Base-by-base conservation (phyloP, 2,329 filamentous ascomycete genomes). In the Hypoxylon sp. region DNA sequence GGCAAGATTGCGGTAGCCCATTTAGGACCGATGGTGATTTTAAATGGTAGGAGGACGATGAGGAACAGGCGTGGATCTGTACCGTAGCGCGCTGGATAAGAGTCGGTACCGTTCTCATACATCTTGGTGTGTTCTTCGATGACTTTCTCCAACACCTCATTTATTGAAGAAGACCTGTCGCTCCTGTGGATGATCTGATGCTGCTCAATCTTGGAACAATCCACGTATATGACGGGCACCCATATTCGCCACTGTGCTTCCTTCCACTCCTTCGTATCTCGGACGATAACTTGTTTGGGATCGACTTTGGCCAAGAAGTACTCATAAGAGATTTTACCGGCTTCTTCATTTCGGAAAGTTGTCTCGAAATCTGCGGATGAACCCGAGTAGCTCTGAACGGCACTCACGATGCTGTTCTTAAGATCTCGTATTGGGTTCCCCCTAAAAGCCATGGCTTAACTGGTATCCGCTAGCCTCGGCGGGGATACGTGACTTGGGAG, bases 241-340 rank as follows among this genome's bases (percentile, higher is more conserved):
- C 1, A 2, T 27, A 42, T 63, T 14, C 17, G 17, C 51, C 25
- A 44, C 17, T 60, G 37, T 22, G 30, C 20, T 60, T n/a, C 25
- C 11, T 60, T 30, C 55, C 62, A 60, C 27, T 55, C 55, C 3
- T 37, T 48, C n/a, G 49, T 53, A n/a, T 51, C 33, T 40, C 17
- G 55, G n/a, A 54, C 31, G 25, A 59, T 59, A 8, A 64, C 35
- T 8, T 59, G 8, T 2, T 31, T 50, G 14, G 61, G 61, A n/a
- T 64, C 61, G 8, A 64, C 54, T 17, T 48, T 37, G 27, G 37
- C 61, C 55, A 27, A 42, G 25, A 54, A 54, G 5, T 48, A 4
- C 6, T 40, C 20, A 22, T 59, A 35, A 30, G 55, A 48, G 6
- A 64, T 3, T 3, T 55, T 10, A 37, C 37, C 55, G 27, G 61